Conservation (phyloP, 2,329 filamentous ascomycete genomes). For the Lasiodiplodia theobromae region DNA sequence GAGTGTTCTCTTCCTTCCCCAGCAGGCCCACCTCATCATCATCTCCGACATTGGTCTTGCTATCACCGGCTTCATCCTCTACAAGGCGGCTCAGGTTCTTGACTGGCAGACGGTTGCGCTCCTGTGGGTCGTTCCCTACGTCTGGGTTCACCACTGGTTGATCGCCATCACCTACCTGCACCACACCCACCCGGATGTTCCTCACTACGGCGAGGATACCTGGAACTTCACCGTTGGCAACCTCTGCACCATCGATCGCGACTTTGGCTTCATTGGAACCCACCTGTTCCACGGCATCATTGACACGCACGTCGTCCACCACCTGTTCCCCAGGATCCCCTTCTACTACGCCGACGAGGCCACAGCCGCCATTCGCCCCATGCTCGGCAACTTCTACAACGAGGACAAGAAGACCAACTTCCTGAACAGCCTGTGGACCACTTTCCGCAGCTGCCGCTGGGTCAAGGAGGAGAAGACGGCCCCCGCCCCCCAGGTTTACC, state of each 20-base stretch:
- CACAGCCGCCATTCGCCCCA: conserved; percentile 62
- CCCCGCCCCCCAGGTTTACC: not conserved
- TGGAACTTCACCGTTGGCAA: conserved; percentile 71
- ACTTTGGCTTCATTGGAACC: conserved; percentile 69
- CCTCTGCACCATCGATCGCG: conserved; percentile 68
- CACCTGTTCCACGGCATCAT: conserved; percentile 73
- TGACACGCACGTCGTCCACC: conserved; percentile 69
- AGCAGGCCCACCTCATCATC: conserved; percentile 63
- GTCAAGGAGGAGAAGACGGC: conserved; percentile 25
- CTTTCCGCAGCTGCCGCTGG: conserved; percentile 26
- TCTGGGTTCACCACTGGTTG: conserved; percentile 76
- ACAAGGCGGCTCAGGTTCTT: conserved; percentile 60
- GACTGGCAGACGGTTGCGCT: conserved; percentile 60
- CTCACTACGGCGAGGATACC: conserved; percentile 64
- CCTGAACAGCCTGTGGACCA: conserved; percentile 26
- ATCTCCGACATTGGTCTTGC: conserved; percentile 68
- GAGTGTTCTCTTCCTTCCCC: conserved; percentile 66
- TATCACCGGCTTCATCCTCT: conserved; percentile 57
- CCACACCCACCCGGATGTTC: conserved; percentile 67
- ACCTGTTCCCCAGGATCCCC: conserved; percentile 66
- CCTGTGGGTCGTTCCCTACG: conserved; percentile 69
- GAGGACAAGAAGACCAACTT: conserved; percentile 42
- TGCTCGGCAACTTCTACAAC: conserved; percentile 64
- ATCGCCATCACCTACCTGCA: conserved; percentile 79
- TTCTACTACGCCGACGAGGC: conserved; percentile 68